Base-by-base conservation (phyloP, 768 basidiomycete genomes). In the Ramaria sp. region DNA sequence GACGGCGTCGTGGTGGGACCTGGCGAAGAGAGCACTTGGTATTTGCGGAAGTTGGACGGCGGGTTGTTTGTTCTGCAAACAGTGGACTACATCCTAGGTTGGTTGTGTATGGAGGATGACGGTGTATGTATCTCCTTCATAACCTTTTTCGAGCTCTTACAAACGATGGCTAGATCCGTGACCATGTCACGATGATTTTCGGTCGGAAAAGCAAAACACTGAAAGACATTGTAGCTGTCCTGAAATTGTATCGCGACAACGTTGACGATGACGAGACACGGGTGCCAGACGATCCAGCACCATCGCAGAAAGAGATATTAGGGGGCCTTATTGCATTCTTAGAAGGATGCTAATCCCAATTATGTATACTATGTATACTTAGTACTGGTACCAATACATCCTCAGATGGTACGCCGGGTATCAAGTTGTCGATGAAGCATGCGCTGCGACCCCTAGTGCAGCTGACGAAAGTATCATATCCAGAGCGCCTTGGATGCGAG, bases 41-140 rank as follows among this genome's bases (percentile, higher is more conserved):
- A 98, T 70, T 70, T 96, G n/a, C 81, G 83, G 30, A 78, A 86
- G 52, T 69, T 98, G 34, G 92, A 96, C 55, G 82, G 83, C 1
- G 96, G 96, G 0, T 68, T 96, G 42, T 92, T 88, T 64, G 86
- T 85, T 1, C 68, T 98, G 7, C 95, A 98, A 63, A 91, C 84
- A 16, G 78, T 91, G 38, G 95, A 98, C 66, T 97, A 94, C 61
- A 87, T 97, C 57, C 69, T 97, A 37, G 92, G 88, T 5, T 99
- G 96, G 96, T 69, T 97, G 25, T 78, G 82, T 53, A 94, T 97
- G 93, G 96, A 99, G 69, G 95, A 98, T 61, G 95, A 98, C 61
- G 96, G 95, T 36, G 96, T 96, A 70, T 56, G 32, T 36, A 27
- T 24, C 9, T 41, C 42, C 18, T 27, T 24, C 45, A 15, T 47